Base-by-base conservation (phyloP, 106 monocot species). In the Dendrobium huoshanense region DNA sequence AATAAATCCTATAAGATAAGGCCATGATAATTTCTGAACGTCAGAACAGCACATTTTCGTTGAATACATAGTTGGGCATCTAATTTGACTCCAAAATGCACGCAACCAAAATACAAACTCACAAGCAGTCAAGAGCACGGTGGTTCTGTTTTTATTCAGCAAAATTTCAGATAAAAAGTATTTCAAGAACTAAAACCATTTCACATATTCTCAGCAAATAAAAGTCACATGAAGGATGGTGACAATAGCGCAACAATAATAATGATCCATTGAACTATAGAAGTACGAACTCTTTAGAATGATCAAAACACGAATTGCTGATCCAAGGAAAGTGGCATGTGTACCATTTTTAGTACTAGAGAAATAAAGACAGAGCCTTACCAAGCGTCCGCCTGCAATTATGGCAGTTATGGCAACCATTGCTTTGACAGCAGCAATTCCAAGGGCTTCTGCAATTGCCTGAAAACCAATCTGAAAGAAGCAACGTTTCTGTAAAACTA, bases 381-480 rank as follows among this genome's bases (percentile, higher is more conserved):
- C 98, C 89, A 98, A 86, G 77, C 98, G 90, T 1, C 98, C 98
- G 59, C 98, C 98, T 42, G 95, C 98, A 88, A 98, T 95, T 82
- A 98, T 98, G 75, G 92, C 94, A 79, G 95, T 84, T 61, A 98
- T 98, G 49, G 98, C 98, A 75, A 95, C 92, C 70, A 93, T 75
- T 79, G 98, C 98, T 81, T 98, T 98, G 13, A 98, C 88, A 85
- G 92, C 98, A 86, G 98, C 94, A 77, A 95, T 45, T 83, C 98
- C 98, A 82, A 98, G 90, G 81, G 98, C 98, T 89, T 98, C 98
- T 79, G 98, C 98, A 84, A 98, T 95, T 78, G 98, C 98, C 84
- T 98, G 98, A 87, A 98, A 95, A 73, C 98, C 98, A 87, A 98
- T 83, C 98, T 98, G 84, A 80, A 77, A 77, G 67, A 79, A 73